Base-by-base conservation (phyloP, 495 filamentous ascomycete genomes). In the Ascobolus immersus region DNA sequence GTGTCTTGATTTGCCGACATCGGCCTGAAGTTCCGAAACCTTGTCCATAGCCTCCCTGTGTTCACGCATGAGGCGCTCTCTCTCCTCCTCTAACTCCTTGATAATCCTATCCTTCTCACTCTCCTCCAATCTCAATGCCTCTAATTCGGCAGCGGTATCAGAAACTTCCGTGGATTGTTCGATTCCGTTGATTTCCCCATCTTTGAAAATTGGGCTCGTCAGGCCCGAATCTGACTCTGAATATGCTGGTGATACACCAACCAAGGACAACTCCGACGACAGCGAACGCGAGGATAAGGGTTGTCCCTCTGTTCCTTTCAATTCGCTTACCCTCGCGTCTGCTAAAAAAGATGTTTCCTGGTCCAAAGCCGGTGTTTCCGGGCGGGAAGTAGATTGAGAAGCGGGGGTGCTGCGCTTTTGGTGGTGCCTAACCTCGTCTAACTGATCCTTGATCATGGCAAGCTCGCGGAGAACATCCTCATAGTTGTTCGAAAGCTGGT, bases 281-380 rank as follows among this genome's bases (percentile, higher is more conserved):
- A 93, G 77, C 55, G 82, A 91, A 52, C 74, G 81, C 67, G 78
- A 79, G 59, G 73, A 81, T 62, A 75, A 77, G 47, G 64, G 70
- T 57, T 77, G 77, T 55, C 60, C 71, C 57, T 69, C 73, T 61
- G 21, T 34, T 35, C 67, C 62, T 52, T 69, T 82, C 50, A 63
- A 61, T 44, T 71, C 73, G 57, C 65, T 71, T 57, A 72, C 66
- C 60, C 69, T 71, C 53, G 61, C 62, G 51, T 79, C 73, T 41
- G 68, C 80, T 77, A 93, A 75, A 81, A 91, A 91, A 73, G 82
- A 89, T 33, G n/a, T n/a, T n/a, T n/a, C 67, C 60, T 10, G 81
- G 77, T 33, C 80, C 62, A 8, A 69, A 69, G 26, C 64, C 29
- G 64, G 60, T 5, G 61, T 53, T 21, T 67, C 65, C 5, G 70